Percentiles rank a stretch among this genome's conserved stretches.
Conservation (phyloP, 495 filamentous ascomycete species). For the Aspergillus ostianus region DNA sequence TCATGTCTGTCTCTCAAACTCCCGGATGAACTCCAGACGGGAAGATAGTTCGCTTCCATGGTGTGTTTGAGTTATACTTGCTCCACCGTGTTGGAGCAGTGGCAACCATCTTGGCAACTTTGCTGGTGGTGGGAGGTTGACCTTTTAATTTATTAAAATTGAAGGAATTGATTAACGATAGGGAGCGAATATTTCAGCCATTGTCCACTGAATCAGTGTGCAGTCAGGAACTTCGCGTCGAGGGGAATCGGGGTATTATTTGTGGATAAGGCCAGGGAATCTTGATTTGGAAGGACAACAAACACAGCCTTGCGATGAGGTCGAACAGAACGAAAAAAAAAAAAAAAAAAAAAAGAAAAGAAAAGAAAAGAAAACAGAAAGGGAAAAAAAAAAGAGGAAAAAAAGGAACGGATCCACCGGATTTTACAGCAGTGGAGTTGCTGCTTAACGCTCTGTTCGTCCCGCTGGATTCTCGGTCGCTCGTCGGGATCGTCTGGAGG, state of each 20-base stretch:
- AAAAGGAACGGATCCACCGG: not conserved
- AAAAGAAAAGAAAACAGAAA: no score
- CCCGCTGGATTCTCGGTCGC: not conserved
- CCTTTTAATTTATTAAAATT: not conserved
- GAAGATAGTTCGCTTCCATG: slow-evolving; percentile 10
- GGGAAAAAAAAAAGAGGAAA: slow-evolving; percentile 4
- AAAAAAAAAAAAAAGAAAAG: not conserved
- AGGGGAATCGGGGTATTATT: no score
- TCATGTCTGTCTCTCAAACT: not conserved
- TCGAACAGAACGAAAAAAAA: not conserved
- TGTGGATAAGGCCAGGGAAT: no score
- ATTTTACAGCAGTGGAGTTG: not conserved
- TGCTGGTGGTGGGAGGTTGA: not conserved
- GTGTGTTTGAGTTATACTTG: slow-evolving; percentile 20
- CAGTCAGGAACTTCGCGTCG: no score
- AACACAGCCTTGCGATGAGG: not conserved
- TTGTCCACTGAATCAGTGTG: no score
- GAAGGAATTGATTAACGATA: no score
- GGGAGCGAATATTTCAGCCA: no score
- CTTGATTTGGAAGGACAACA: not conserved
- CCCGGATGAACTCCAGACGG: slow-evolving; percentile 11
- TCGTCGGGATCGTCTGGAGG: not conserved
- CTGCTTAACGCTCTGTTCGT: not conserved
- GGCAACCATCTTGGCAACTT: not conserved
- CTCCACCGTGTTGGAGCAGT: slow-evolving; percentile 10